These are phyloP conservation scores for Nakataea oryzae DNA, from an alignment of 2,329 filamentous ascomycete species.

Conservation along the genomic window DNA sequence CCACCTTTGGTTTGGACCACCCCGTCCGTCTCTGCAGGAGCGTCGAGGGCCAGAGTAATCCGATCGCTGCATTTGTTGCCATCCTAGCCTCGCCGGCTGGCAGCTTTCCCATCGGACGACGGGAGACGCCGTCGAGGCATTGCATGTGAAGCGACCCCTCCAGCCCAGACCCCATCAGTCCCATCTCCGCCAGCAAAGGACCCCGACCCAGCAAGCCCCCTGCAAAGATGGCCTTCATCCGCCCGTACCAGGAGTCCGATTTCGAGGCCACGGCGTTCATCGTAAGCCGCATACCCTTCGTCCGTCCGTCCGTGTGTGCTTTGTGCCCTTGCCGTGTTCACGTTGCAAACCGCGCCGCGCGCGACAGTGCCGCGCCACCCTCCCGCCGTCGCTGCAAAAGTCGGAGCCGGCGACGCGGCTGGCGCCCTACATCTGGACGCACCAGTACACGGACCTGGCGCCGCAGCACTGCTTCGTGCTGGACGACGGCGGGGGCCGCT, in stretches of 20 bases:
- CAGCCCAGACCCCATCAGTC: background rate
- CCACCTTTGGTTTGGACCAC: too few relatives aligned
- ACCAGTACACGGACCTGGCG: constrained; percentile 36
- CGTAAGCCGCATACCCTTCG: constrained; percentile 17
- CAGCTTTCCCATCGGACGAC: background rate
- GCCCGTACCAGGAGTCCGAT: constrained; percentile 26
- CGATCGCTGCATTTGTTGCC: background rate
- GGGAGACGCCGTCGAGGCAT: background rate
- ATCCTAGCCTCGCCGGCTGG: background rate
- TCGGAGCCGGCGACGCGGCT: constrained; percentile 23
- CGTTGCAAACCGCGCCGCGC: background rate
- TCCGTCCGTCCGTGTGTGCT: too few relatives aligned
- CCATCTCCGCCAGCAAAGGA: background rate
- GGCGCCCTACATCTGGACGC: constrained; percentile 39
- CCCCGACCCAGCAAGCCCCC: background rate
- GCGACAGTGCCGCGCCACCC: constrained; percentile 33
- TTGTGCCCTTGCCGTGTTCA: background rate
- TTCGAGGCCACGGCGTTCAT: constrained; percentile 29
- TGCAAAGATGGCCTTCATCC: constrained; percentile 32
- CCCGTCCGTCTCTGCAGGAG: too few relatives aligned
- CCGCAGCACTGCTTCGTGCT: constrained; percentile 34
- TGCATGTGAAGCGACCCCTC: background rate
- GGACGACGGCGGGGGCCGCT: constrained; percentile 31
- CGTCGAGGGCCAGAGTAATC: background rate
- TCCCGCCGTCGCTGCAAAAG: constrained; percentile 28